These are phyloP conservation scores for Apium graveolens DNA, from an alignment of 129 eudicot genomes.

Conservation along the genomic window DNA sequence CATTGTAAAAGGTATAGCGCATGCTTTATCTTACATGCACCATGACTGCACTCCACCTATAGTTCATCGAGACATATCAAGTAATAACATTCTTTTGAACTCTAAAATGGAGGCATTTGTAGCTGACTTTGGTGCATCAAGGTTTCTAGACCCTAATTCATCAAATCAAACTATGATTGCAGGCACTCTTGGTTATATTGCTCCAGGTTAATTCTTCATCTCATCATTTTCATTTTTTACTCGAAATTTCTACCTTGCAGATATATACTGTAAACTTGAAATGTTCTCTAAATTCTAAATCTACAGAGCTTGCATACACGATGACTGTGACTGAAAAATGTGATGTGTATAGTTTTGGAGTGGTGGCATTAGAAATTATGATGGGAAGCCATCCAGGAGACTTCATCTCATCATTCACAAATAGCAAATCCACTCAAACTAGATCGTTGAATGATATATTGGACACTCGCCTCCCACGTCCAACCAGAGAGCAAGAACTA, in stretches of 20 bases:
- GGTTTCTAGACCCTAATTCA: not conserved
- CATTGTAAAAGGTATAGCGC: conserved; percentile 27
- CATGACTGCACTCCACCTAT: not conserved
- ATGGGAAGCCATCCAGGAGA: not conserved
- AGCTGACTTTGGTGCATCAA: not conserved
- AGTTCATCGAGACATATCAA: not conserved
- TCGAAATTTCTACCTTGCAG: not conserved
- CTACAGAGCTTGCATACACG: not conserved
- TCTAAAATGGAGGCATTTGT: not conserved
- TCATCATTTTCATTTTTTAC: not conserved
- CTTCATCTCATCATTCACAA: not conserved
- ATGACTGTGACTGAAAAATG: not conserved
- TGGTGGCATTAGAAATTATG: not conserved
- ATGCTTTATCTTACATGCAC: conserved; percentile 22
- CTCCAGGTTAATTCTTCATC: conserved; percentile 22
- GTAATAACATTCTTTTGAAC: not conserved
- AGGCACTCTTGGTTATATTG: conserved; percentile 18
- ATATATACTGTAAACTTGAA: not conserved
- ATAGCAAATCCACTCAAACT: not conserved
- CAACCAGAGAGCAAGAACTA: not conserved
- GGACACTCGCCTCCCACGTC: not conserved
- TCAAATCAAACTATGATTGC: not conserved
- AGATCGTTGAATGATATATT: not conserved
- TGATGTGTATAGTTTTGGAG: conserved; percentile 1
- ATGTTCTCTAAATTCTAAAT: not conserved